Evolutionary conservation across 2,329 filamentous ascomycete genomes (phyloP).

Genomic region (Sclerotinia minor): DNA sequence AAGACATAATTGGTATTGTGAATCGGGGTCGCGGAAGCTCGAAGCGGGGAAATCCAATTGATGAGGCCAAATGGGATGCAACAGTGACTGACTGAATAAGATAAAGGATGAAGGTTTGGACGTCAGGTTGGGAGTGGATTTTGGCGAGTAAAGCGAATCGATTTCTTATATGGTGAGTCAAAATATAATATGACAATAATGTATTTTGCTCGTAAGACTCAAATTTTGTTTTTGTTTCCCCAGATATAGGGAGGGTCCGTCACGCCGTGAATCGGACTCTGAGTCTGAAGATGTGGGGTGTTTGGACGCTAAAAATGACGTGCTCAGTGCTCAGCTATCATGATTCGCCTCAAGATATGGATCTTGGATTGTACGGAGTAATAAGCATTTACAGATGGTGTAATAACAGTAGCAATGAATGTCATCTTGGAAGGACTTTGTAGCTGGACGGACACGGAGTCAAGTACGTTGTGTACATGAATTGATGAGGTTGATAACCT

Average conservation of each 20-base stretch:
- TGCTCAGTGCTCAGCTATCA: constrained; percentile 23
- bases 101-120: neutral
- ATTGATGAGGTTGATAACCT: neutral
- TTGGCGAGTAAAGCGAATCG: neutral
- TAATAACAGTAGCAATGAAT: neutral
- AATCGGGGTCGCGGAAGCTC: neutral
- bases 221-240: constrained; percentile 14
- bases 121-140: neutral
- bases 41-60: constrained; percentile 17
- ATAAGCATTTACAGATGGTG: neutral
- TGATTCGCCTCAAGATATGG: constrained; percentile 6
- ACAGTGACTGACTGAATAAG: neutral
- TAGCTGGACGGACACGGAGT: no score
- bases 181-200: neutral
- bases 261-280: constrained; percentile 12
- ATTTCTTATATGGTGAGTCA: neutral
- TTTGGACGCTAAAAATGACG: constrained; percentile 24
- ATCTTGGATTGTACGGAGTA: neutral
- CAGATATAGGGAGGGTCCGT: constrained; percentile 2
- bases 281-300: constrained; percentile 20
- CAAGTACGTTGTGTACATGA: neutral
- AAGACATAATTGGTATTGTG: constrained; percentile 36
- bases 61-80: neutral
- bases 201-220: constrained; percentile 7
- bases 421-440: neutral